A percentile compares a stretch with the other conserved stretches of the same genome.
Conservation (phyloP, 208 protist genomes). For the Trypanosoma mega region DNA sequence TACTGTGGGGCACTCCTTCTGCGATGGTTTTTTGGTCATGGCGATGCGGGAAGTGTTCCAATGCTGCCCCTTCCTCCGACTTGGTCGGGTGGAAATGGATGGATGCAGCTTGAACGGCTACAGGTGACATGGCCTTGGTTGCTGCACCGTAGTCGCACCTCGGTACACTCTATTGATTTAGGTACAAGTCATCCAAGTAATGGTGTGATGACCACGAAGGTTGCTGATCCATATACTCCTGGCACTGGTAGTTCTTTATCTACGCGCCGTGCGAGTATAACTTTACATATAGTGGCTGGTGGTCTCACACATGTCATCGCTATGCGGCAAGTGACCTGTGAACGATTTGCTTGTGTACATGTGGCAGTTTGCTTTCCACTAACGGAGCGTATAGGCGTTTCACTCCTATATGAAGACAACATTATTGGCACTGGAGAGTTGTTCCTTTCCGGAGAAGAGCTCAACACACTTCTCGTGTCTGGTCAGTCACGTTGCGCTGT, state of each 20-base stretch:
- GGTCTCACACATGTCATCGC: constrained; percentile 10
- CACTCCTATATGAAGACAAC: not conserved
- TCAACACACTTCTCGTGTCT: not conserved
- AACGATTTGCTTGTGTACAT: constrained; percentile 3
- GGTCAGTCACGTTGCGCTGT: not conserved
- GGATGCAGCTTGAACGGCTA: constrained; percentile 13
- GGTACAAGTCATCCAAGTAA: no score
- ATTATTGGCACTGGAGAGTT: constrained; percentile 14
- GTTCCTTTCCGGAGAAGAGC: constrained; percentile 9
- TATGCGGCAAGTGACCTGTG: not conserved
- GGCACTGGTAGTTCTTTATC: no score
- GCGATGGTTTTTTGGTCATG: constrained; percentile 18
- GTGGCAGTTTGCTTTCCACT: constrained; percentile 16
- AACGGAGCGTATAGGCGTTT: constrained; percentile 11
- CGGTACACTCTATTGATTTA: not conserved
- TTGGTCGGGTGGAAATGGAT: not conserved
- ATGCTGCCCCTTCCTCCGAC: not conserved
- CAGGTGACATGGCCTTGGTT: constrained; percentile 13
- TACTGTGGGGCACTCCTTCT: constrained; percentile 19
- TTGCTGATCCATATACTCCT: no score
- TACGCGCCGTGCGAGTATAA: not conserved
- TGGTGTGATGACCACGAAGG: no score
- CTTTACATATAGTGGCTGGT: constrained; percentile 12
- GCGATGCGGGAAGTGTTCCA: not conserved
- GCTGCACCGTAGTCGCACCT: not conserved